Conservation (phyloP, 192 early-diverging fungal genomes). For the Spinellus fusiger region DNA sequence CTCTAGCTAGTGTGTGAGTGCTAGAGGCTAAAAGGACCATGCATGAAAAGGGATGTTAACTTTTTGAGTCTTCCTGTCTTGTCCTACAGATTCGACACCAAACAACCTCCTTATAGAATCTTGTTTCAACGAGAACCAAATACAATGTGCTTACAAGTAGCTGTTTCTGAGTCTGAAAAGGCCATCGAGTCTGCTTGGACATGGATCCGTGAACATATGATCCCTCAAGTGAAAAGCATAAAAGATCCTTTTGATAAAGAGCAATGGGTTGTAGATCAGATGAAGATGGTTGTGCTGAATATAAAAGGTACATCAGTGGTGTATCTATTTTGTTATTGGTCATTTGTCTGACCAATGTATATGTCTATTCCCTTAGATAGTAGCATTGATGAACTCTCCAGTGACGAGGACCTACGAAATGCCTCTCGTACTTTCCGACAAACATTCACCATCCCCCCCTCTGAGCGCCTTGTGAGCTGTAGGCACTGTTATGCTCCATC, state of each 20-base stretch:
- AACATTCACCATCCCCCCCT: conserved; percentile 72
- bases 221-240: conserved; percentile 61
- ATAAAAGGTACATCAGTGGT: conserved; percentile 44
- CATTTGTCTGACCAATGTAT: not conserved
- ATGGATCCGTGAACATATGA: conserved; percentile 86
- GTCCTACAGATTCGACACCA: conserved; percentile 71
- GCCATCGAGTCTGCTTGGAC: conserved; percentile 85
- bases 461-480: conserved; percentile 90
- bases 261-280: conserved; percentile 85
- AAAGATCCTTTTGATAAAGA: conserved; percentile 77
- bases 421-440: conserved; percentile 87
- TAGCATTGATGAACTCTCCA: conserved; percentile 71
- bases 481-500: conserved; percentile 9
- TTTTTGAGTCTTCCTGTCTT: not conserved
- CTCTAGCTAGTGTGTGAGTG: conserved; percentile 88
- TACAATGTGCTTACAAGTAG: conserved; percentile 70
- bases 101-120: conserved; percentile 88
- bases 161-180: conserved; percentile 76
- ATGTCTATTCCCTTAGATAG: conserved; percentile 42
- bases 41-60: not conserved
- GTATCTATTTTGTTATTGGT: not conserved
- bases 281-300: conserved; percentile 78
- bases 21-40: not conserved
- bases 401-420: conserved; percentile 80
- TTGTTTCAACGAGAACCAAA: conserved; percentile 59